Base-by-base conservation (phyloP, 805 yeast species). In the Debaryomyces castellii region DNA sequence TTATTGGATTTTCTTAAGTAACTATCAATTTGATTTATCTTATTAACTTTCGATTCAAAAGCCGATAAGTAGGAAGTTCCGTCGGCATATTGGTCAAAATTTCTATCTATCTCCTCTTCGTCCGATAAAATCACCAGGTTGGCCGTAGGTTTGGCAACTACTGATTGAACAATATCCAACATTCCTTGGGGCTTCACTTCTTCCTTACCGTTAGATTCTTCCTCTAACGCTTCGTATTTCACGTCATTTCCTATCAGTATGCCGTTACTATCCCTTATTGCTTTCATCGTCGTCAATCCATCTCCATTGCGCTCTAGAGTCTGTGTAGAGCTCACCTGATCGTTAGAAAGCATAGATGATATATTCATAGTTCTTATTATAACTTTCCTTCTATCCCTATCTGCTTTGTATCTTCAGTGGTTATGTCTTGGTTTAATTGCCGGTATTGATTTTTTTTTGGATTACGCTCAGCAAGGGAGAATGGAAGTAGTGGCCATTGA, bases 321-420 rank as follows among this genome's bases (percentile, higher is more conserved):
- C 10, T 50, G 45, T 10, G 53, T 46, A 6, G 56, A 39, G 28
- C 46, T 40, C 21, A 28, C 41, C 43, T 54, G 51, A 46, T 63
- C 67, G 41, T 48, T 55, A 22, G 70, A 59, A 53, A 67, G 58
- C 63, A 67, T 67, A 22, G 70, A 65, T 12, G 70, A 64, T 37
- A 66, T 66, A 50, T 66, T 64, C 71, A 66, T 66, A 12, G 12
- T 21, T 22, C 39, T 33, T 43, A 17, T 22, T 43, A 23, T 38
- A 21, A 28, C 34, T 32, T 25, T 27, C 30, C 46, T 39, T 39
- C 28, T 22, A 37, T 22, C 40, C 40, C 28, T 37, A 12, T 30
- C 18, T 3, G 20, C 18, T 17, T 14, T 30, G 38, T 35, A 17
- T 35, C 14, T 14, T n/a, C 24, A 9, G 38, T 35, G 24, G 24